A percentile compares a stretch with the other conserved stretches of the same genome.
Evolutionary conservation across 164 flowering plant genomes (phyloP).

Genomic region (Magnolia sinica): DNA sequence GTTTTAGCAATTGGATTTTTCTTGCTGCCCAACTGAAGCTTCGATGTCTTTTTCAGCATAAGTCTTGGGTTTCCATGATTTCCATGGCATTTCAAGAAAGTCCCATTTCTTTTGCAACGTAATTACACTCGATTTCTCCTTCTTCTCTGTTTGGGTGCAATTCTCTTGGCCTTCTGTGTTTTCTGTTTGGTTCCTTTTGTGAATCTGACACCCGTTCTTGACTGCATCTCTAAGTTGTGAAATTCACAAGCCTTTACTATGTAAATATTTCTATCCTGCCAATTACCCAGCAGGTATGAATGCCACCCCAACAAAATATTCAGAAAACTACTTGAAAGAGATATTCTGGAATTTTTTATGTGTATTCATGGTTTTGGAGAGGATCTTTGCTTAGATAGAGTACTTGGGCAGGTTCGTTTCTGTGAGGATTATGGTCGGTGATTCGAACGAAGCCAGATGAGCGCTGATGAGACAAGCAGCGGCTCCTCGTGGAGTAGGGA

Average conservation of each 20-base stretch:
- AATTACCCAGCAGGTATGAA: slow-evolving; percentile 19
- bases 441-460: slow-evolving; percentile 42
- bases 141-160: slow-evolving; percentile 20
- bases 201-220: slow-evolving; percentile 30
- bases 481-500: slow-evolving; percentile 74
- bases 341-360: slow-evolving; percentile 9
- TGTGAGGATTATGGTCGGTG: slow-evolving; percentile 1
- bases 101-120: slow-evolving; percentile 37
- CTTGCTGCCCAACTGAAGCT: slow-evolving; percentile 48
- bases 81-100: slow-evolving; percentile 41
- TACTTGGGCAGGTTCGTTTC: slow-evolving; percentile 9
- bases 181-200: slow-evolving; percentile 24
- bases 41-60: slow-evolving; percentile 30
- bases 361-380: slow-evolving; percentile 12
- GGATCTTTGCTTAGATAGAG: slow-evolving; percentile 13
- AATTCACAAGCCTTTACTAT: slow-evolving; percentile 6
- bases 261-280: slow-evolving; percentile 14
- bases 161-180: slow-evolving; percentile 28
- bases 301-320: slow-evolving; percentile 12
- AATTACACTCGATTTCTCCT: slow-evolving; percentile 27
- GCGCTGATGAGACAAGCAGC: slow-evolving; percentile 46
- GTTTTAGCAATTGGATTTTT: slow-evolving; percentile 50
- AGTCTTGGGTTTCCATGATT: not conserved
- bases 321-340: slow-evolving; percentile 28
- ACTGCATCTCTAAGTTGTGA: slow-evolving; percentile 9